These are phyloP conservation scores for Populus tremula DNA, from an alignment of 345 rosid species.

Conservation along the genomic window DNA sequence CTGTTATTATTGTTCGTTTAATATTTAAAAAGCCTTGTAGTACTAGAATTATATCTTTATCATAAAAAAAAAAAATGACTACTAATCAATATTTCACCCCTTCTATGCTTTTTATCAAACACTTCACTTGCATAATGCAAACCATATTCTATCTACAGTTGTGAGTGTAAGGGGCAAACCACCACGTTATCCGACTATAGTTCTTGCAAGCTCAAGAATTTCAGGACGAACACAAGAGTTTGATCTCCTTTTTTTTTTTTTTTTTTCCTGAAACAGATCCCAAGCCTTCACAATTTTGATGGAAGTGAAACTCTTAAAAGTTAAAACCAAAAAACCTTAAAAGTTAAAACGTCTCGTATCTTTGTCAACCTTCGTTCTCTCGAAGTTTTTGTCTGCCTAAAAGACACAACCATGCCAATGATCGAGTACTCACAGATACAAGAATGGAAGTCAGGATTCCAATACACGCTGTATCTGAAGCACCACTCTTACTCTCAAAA, in stretches of 20 bases:
- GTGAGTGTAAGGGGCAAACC: conserved; percentile 40
- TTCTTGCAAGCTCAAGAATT: conserved; percentile 28
- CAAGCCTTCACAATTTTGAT: conserved; percentile 16
- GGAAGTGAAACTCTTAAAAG: no score
- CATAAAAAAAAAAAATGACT: no score
- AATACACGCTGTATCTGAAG: conserved; percentile 30
- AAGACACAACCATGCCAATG: not conserved
- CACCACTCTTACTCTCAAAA: conserved; percentile 33
- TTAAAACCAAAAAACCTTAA: no score
- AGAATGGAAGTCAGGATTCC: conserved; percentile 39
- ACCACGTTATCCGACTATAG: conserved; percentile 27
- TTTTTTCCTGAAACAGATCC: conserved; percentile 34
- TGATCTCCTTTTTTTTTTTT: conserved; percentile 29
- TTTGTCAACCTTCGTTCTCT: no score
- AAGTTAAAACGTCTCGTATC: no score
- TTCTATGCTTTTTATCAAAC: conserved; percentile 30
- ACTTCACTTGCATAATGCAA: conserved; percentile 1
- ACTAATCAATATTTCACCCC: conserved; percentile 5
- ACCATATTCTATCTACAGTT: conserved; percentile 23
- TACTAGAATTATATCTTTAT: no score
- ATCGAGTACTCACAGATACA: conserved; percentile 30
- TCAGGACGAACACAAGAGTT: conserved; percentile 31
- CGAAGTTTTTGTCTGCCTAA: no score
- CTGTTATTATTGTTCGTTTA: no score
- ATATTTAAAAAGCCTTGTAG: no score